phyloP scores from a whole-genome alignment of 2,329 filamentous ascomycete genomes.

The Tolypocladium ophioglossoides region DNA sequence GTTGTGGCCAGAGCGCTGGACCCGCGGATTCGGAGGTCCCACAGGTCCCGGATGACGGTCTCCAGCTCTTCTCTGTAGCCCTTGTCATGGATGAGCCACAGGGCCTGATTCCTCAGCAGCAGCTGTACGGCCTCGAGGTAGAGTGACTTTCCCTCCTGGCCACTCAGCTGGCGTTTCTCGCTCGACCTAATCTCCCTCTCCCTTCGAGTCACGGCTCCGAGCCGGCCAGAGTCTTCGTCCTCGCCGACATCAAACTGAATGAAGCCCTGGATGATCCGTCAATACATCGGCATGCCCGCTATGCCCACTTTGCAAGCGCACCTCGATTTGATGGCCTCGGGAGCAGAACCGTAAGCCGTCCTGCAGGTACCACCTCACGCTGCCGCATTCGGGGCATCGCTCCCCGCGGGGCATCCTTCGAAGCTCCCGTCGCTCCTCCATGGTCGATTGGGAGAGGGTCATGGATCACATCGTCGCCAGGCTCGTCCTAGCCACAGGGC shows the following conservation, averaged over 20 bases:
- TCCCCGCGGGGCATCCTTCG: constrained; percentile 42
- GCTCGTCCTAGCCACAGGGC: background rate
- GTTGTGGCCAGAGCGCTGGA: constrained; percentile 24
- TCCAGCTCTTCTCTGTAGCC: constrained; percentile 65
- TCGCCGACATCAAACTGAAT: constrained; percentile 49
- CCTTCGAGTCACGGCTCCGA: constrained; percentile 43
- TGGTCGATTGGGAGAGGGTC: constrained; percentile 10
- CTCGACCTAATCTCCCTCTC: constrained; percentile 47
- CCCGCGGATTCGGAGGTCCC: constrained; percentile 56
- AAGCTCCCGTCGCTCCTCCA: constrained; percentile 32
- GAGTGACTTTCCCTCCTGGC: constrained; percentile 61
- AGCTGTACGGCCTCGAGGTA: constrained; percentile 80
- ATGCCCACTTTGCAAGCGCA: constrained; percentile 21
- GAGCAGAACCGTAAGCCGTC: constrained; percentile 71
- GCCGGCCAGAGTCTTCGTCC: constrained; percentile 58
- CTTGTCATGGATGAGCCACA: constrained; percentile 59
- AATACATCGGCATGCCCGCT: background rate
- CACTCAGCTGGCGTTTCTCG: constrained; percentile 45
- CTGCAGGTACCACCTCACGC: constrained; percentile 60
- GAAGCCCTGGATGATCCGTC: constrained; percentile 29
- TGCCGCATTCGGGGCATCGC: constrained; percentile 56
- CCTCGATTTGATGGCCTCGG: constrained; percentile 70
- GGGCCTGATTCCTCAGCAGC: constrained; percentile 70
- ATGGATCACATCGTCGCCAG: background rate
- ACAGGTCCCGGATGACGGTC: constrained; percentile 71